phyloP scores from a whole-genome alignment of 1,284 basidiomycete genomes.

The Ceratobasidium sp. region DNA sequence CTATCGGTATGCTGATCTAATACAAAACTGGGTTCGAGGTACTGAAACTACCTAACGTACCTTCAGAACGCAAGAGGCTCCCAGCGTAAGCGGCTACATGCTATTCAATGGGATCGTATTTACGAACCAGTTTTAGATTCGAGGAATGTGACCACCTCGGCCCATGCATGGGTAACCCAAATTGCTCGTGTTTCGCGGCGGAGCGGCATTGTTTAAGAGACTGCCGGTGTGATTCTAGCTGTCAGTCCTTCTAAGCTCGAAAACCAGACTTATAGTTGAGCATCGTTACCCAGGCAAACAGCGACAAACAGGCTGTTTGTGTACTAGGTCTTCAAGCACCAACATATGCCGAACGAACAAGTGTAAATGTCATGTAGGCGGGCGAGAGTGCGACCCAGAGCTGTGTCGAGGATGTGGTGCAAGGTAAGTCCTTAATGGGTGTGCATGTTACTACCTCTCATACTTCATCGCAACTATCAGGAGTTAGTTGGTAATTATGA shows the following conservation, averaged over 20 bases:
- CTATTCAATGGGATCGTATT: not conserved
- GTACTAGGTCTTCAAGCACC: constrained; percentile 18
- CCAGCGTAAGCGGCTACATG: not conserved
- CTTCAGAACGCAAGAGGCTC: not conserved
- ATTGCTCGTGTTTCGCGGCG: constrained; percentile 7
- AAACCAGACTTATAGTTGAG: not conserved
- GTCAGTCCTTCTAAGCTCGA: not conserved
- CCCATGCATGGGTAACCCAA: not conserved
- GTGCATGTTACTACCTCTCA: not conserved
- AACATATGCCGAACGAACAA: constrained; percentile 19
- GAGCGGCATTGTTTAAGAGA: constrained; percentile 10
- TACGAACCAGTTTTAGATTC: not conserved
- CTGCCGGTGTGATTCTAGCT: constrained; percentile 14
- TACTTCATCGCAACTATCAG: not conserved
- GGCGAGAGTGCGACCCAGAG: constrained; percentile 27
- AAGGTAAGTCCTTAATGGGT: constrained; percentile 5
- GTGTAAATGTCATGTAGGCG: constrained; percentile 8
- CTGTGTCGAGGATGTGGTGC: constrained; percentile 22
- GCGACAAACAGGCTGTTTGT: constrained; percentile 16
- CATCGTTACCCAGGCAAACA: constrained; percentile 11
- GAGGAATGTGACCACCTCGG: constrained; percentile 36
- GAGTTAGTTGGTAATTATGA: not conserved
- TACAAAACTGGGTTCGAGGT: not conserved
- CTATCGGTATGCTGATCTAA: not conserved
- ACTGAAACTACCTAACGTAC: not conserved